Percentiles rank a stretch among this genome's conserved stretches.
Conservation (phyloP, 306 rosid genomes). For the Purshia tridentata region DNA sequence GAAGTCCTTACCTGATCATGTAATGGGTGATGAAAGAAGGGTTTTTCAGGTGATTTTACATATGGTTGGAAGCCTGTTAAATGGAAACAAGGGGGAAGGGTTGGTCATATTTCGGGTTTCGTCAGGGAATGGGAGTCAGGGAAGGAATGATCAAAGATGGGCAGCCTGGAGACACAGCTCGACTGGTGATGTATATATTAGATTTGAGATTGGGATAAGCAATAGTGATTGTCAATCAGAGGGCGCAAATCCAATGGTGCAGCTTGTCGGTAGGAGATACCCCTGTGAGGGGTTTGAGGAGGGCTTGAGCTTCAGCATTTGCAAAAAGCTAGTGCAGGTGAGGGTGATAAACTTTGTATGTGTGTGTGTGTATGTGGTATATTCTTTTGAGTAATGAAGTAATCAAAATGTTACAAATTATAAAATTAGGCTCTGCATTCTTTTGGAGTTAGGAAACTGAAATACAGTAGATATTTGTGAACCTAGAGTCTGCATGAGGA, state of each 20-base stretch:
- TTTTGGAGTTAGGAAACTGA: background rate
- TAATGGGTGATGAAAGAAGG: constrained; percentile 94
- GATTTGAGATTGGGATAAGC: constrained; percentile 80
- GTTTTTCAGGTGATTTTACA: constrained; percentile 97
- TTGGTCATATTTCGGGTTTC: constrained; percentile 57
- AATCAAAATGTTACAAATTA: background rate
- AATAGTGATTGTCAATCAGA: constrained; percentile 52
- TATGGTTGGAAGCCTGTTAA: constrained; percentile 87
- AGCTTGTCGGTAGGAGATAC: constrained; percentile 46
- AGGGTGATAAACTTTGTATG: constrained; percentile 18
- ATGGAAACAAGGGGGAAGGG: constrained; percentile 56
- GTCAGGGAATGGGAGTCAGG: constrained; percentile 77
- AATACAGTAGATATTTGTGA: background rate
- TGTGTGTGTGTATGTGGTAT: background rate
- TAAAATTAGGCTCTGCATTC: background rate
- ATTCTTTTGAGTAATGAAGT: background rate
- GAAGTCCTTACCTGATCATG: constrained; percentile 73
- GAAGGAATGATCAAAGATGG: constrained; percentile 87
- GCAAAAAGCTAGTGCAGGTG: constrained; percentile 95
- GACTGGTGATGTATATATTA: constrained; percentile 73
- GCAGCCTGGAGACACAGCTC: constrained; percentile 75
- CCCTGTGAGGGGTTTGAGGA: constrained; percentile 66
- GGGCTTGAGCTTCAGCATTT: constrained; percentile 82
- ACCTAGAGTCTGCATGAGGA: constrained; percentile 12
- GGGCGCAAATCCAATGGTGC: constrained; percentile 41